Evolutionary conservation across 2,329 filamentous ascomycete genomes (phyloP), one percentile per base, ranked within the genome.

Genomic region (Colletotrichum phormii): DNA sequence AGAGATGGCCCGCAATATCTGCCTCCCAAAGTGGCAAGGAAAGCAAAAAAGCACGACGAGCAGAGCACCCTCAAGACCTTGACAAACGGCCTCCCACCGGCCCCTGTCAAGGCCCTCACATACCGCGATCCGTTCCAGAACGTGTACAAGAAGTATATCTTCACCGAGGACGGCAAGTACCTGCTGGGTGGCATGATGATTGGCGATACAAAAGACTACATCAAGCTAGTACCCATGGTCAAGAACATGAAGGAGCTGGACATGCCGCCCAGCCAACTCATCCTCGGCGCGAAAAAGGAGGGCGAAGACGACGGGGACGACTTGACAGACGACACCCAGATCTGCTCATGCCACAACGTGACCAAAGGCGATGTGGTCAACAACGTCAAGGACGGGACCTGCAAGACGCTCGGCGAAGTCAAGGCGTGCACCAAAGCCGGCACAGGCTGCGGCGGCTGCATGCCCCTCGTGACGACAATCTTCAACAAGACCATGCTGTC

Each of bases 151-250:
- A 98, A 98, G 80, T 98, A 97, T 81, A 85, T 98, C 12, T 98
- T 98, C 79, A 97, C 95, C 0, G 86, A 92, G 79, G 95, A 98
- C 79, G 95, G 95, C 31, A 97, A 97, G 80, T 96, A 96, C 78
- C 86, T 98, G 1, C 89, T 98, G 0, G 95, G 95, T n/a, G 95
- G 95, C 4, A 98, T 98, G 94, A 97, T 98, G 94, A 97, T 98
- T 74, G 95, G 95, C 51, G 95, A 98, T 78, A 97, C 94, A 0
- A 93, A 90, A 75, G 95, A 98, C 83, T 98, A 97, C 79, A 89
- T 97, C 83, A 97, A 96, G 81, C 84, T 98, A 26, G 94, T 97
- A 1, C 93, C 94, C 1, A 91, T 97, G 87, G 94, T 97, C 67
- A 97, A 95, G 84, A 92, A 90, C 75, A 93, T 95, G 79, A 97